phyloP scores from a whole-genome alignment of 148 eudicot species.

The Amaranthus cruentus region DNA sequence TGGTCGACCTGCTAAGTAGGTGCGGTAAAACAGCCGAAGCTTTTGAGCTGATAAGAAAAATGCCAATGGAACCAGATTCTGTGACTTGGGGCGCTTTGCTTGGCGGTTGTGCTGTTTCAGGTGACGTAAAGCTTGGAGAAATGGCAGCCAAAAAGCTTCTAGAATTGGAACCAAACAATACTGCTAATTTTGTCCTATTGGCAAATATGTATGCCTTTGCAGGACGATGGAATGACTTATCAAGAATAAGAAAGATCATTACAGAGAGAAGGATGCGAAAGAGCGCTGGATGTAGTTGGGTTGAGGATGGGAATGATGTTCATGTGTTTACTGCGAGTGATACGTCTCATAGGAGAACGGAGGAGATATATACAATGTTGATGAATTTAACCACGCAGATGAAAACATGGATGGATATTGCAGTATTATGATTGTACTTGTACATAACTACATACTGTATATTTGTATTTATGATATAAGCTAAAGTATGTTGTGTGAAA shows the following conservation, averaged over 20 bases:
- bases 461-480: background rate
- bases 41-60: conserved; percentile 28
- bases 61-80: conserved; percentile 48
- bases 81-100: conserved; percentile 63
- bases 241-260: conserved; percentile 37
- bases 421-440: background rate
- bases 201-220: conserved; percentile 51
- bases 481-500: no score
- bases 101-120: conserved; percentile 39
- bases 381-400: conserved; percentile 31
- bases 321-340: conserved; percentile 48
- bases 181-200: conserved; percentile 50
- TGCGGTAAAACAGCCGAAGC: conserved; percentile 42
- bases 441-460: background rate
- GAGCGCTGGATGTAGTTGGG: conserved; percentile 64
- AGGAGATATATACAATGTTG: conserved; percentile 35
- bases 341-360: conserved; percentile 36
- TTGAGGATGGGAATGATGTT: conserved; percentile 42
- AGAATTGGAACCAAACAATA: conserved; percentile 42
- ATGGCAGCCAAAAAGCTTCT: conserved; percentile 46
- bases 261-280: conserved; percentile 35
- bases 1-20: conserved; percentile 56
- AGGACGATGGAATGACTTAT: conserved; percentile 47
- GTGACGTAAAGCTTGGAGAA: conserved; percentile 42
- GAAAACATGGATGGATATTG: conserved; percentile 14